Evolutionary conservation across 2,329 filamentous ascomycete genomes (phyloP).

Genomic region (Teratosphaeria pseudoeucalypti): DNA sequence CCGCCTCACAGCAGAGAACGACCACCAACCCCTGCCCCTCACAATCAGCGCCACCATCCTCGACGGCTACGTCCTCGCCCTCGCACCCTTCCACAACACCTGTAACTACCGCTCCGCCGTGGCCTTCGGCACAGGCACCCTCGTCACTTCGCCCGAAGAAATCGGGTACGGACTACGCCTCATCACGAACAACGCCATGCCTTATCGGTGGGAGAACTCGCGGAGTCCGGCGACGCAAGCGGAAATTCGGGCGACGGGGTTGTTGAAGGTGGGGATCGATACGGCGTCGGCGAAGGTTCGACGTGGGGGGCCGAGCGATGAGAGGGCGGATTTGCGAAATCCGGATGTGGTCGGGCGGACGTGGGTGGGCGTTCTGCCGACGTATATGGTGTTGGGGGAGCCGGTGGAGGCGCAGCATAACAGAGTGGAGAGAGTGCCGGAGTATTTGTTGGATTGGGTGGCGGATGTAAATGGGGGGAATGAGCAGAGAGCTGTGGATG

Average conservation of each 20-base stretch:
- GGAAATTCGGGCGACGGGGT: constrained; percentile 65
- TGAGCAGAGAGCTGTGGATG: constrained; percentile 25
- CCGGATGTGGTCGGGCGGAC: constrained; percentile 40
- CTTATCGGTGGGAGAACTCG: constrained; percentile 57
- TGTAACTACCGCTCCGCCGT: constrained; percentile 75
- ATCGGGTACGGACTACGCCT: constrained; percentile 68
- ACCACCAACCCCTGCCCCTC: constrained; percentile 45
- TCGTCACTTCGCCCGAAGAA: constrained; percentile 64
- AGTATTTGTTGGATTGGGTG: constrained; percentile 48
- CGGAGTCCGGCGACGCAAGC: constrained; percentile 60
- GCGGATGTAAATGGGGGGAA: constrained; percentile 35
- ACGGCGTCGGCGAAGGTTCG: constrained; percentile 69
- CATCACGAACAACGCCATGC: constrained; percentile 65
- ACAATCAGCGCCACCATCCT: constrained; percentile 63
- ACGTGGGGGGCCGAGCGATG: constrained; percentile 53
- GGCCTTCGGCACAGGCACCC: constrained; percentile 61
- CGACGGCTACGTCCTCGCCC: constrained; percentile 68
- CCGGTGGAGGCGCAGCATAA: constrained; percentile 54
- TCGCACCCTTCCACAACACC: constrained; percentile 71
- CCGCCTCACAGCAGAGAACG: constrained; percentile 42
- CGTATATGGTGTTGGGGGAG: constrained; percentile 53
- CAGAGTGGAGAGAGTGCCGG: constrained; percentile 47
- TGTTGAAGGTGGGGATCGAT: constrained; percentile 58
- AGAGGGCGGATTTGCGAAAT: constrained; percentile 44
- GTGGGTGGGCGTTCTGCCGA: constrained; percentile 54